Evolutionary conservation across 176 grass and related monocot species (phyloP), one percentile per base, ranked within the genome.

Genomic region (Triticum turgidum): DNA sequence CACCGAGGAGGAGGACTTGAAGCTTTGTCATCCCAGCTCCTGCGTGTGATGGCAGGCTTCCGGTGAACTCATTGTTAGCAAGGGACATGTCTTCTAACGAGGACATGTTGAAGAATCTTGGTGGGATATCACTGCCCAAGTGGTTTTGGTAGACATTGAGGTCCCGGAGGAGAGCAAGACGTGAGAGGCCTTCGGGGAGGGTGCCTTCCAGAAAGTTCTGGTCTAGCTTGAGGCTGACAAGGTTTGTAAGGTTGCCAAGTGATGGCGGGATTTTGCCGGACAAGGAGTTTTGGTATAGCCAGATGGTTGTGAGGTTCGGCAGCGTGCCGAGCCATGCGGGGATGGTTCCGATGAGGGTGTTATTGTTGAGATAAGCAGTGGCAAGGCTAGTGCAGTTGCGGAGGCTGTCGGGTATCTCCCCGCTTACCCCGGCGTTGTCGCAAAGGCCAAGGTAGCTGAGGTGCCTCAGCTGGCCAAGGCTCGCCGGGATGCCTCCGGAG

Each of bases 51-150:
- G 88, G 88, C 32, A 85, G 72, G 54, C 66, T 41, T 22, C 82
- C 82, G 1, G 29, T 30, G 4, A 89, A 61, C n/a, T 24, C 32
- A 32, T 89, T 89, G 69, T 89, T 49, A 12, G 84, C 77, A 4
- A 89, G 35, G 25, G 69, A 81, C 20, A 89, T 47, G 3, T 67
- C 33, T 35, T 2, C 4, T 12, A 89, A 21, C 42, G 47, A 67
- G 4, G 83, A 58, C 69, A 89, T 83, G 66, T 85, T 89, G 83
- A 79, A 79, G 11, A 85, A 72, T 38, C 32, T 56, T 4, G 20
- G 11, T 4, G 54, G 32, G 32, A 78, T 78, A 7, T 3, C 33
- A 5, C 76, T 54, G 1, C 1, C 0, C 11, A 61, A 2, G 11
- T 0, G 9, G 54, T 78, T 78, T 3, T 37, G 0, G 54, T 61